These are phyloP conservation scores for Plasmodium gonderi DNA, from an alignment of 169 alveolate species.

Conservation along the genomic window DNA sequence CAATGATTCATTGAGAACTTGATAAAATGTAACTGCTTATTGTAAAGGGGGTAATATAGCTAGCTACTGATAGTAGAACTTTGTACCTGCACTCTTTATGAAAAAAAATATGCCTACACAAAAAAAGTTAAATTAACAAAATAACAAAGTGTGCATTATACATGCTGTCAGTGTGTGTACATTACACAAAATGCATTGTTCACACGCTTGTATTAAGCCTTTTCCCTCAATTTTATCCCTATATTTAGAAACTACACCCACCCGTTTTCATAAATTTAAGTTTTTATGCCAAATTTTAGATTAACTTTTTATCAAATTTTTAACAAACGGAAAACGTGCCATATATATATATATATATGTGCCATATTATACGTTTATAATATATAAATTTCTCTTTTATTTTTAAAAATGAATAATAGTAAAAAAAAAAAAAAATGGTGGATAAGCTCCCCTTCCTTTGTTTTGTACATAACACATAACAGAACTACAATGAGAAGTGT, in stretches of 20 bases:
- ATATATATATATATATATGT: not conserved
- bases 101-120: not conserved
- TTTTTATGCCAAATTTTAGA: not conserved
- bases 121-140: not conserved
- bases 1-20: too few species aligned
- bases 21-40: too few species aligned
- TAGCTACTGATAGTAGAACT: too few species aligned
- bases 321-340: not conserved
- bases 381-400: not conserved
- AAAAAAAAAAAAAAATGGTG: not conserved
- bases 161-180: not conserved
- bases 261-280: not conserved
- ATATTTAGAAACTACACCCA: not conserved
- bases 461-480: too few species aligned
- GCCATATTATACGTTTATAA: not conserved
- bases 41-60: too few species aligned
- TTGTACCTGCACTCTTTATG: not conserved
- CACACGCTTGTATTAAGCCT: not conserved
- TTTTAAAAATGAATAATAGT: not conserved
- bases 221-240: not conserved
- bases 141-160: not conserved
- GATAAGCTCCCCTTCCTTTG: too few species aligned
- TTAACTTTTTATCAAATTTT: not conserved
- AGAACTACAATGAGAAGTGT: too few species aligned
- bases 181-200: not conserved